Evolutionary conservation across 768 basidiomycete species (phyloP).

Genomic region (Cantharellus cinnabarinus): DNA sequence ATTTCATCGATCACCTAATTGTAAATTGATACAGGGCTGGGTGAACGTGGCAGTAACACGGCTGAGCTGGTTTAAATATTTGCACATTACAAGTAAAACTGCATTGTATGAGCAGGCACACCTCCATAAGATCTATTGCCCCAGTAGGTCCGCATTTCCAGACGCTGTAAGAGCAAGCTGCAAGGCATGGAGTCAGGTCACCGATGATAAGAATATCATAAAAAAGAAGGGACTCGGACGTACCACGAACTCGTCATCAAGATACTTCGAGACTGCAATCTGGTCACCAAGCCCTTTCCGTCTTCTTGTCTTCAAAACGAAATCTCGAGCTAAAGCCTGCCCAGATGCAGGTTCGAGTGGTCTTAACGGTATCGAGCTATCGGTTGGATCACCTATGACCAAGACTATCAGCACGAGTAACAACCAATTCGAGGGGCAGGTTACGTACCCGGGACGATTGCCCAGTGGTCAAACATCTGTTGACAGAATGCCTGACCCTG

Average conservation of each 20-base stretch:
- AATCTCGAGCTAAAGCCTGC: slow-evolving; percentile 80
- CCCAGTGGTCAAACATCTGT: slow-evolving; percentile 98
- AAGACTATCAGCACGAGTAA: not conserved
- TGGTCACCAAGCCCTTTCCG: slow-evolving; percentile 93
- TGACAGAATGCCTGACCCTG: slow-evolving; percentile 98
- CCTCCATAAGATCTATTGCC: slow-evolving; percentile 15
- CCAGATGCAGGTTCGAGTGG: slow-evolving; percentile 95
- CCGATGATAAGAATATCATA: not conserved
- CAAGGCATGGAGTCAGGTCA: slow-evolving; percentile 6
- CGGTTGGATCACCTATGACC: slow-evolving; percentile 76
- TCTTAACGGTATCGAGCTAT: slow-evolving; percentile 87
- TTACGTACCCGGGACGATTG: slow-evolving; percentile 76
- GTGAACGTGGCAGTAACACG: too few relatives aligned
- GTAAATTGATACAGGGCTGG: too few relatives aligned
- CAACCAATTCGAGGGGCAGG: not conserved
- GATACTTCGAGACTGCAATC: slow-evolving; percentile 90
- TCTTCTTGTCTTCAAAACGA: slow-evolving; percentile 89
- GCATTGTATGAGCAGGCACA: too few relatives aligned
- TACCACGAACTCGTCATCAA: slow-evolving; percentile 93
- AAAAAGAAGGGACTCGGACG: slow-evolving; percentile 15
- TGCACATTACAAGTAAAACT: too few relatives aligned
- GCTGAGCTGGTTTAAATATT: too few relatives aligned
- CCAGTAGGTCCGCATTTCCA: slow-evolving; percentile 84
- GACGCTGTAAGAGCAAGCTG: slow-evolving; percentile 86
- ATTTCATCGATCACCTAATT: too few relatives aligned